Evolutionary conservation across 2,329 filamentous ascomycete species (phyloP), one percentile per base, ranked within the genome.

Genomic region (Penicillium aurantiogriseum): DNA sequence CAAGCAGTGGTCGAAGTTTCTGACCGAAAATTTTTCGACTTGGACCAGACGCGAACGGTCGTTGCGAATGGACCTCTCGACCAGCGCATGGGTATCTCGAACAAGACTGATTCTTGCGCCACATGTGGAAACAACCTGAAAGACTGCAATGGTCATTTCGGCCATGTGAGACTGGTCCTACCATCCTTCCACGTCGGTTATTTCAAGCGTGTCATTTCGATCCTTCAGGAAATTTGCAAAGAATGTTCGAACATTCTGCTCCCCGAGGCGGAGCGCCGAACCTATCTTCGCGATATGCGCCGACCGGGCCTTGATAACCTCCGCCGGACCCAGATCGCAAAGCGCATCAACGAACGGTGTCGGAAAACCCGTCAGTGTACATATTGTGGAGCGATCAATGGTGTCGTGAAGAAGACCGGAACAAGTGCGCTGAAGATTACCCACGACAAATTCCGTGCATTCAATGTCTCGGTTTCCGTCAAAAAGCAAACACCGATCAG

Each of bases 111-210:
- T 25, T 83, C 80, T 58, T 99, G 94, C 74, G 80, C 85, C 43
- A 97, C 94, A 15, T 99, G 94, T 72, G 86, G 90, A 47, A 86
- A 92, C 70, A 83, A 86, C 17, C 80, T 97, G 31, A 85, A 91
- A 67, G 86, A 88, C 63, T 99, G 94, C 75, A 94, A 91, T 66
- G 94, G 94, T 13, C 94, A 99, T 75, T 99, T 97, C 70, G 94
- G 94, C 46, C 89, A 97, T 76, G 89, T 99, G 68, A 87, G 90
- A 69, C 84, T 99, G 15, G 91, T 93, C 1, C 81, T 99, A 51
- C 94, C 94, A 4, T 91, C 89, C 43, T 97, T 97, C 71, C 94
- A 99, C 72, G 92, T 97, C 63, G 94, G 94, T 38, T 99, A 97
- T 72, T 85, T 99, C 67, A 94, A 92, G 72, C 92, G 95, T 73